Evolutionary conservation across 2,329 filamentous ascomycete species (phyloP), one percentile per base, ranked within the genome.

Genomic region (Apiospora arundinis): DNA sequence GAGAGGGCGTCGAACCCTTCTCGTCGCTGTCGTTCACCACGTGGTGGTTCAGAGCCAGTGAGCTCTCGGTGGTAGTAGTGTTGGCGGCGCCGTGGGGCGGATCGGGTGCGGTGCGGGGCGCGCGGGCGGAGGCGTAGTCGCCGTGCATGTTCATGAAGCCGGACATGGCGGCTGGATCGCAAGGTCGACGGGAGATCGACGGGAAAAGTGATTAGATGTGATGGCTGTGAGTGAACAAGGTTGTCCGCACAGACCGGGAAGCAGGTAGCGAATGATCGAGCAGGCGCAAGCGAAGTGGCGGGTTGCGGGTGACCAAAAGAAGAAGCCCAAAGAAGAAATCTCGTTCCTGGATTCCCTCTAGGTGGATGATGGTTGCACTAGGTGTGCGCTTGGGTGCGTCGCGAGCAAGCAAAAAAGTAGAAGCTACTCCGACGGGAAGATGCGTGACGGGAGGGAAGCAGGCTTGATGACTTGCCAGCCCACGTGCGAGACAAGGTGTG

Each of bases 1-100:
- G 48, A 12, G 67, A 56, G 25, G 60, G 44, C n/a, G 45, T 67
- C 63, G 56, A 63, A 18, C 32, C 11, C 32, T 63, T 63, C 28
- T 63, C 56, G 32, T 4, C 9, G 18, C n/a, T 40, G 56, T 23
- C 21, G 11, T 40, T 23, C 2, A 5, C 56, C 1, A n/a, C 32
- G 4, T 32, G 1, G 32, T n/a, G 56, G 21, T 14, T 18, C 11
- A 4, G 42, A 8, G 18, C 8, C 7, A 60, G 14, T 8, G 56
- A 4, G 56, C 8, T 12, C 8, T 40, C 18, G 18, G 3, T 32
- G 14, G 32, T 60, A 3, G 52, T 16, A 28, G 18, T 37, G 28
- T 4, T 2, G 32, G 4, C 56, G 18, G 32, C 32, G 32, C 32
- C 32, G 32, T 32, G 32, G 32, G 32, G 6, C 32, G 32, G 32